Base-by-base conservation (phyloP, 2,329 filamentous ascomycete genomes). In the Aspergillus tamarii region DNA sequence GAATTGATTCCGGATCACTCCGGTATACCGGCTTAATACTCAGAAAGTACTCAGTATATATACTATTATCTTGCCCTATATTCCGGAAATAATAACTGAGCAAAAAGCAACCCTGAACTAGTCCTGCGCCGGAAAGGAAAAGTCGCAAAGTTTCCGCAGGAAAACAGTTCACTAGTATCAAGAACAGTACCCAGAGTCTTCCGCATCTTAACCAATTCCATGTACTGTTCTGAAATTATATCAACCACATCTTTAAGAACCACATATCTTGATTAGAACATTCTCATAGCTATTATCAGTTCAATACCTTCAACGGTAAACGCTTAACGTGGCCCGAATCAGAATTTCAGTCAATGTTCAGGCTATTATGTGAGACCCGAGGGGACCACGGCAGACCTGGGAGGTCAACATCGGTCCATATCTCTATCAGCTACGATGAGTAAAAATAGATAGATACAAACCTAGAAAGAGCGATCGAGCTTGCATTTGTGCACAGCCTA, bases 231-330 rank as follows among this genome's bases (percentile, higher is more conserved):
- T n/a, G 19, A n/a, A 39, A 41, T 4, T 19, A 19, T n/a, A 4
- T 41, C 7, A 4, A n/a, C 1, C 16, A 19, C 14, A 5, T n/a
- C 0, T 3, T 41, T 1, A 4, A 9, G 3, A n/a, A 16, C 16
- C 7, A n/a, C 16, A n/a, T 41, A 19, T 7, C 1, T 41, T 9
- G 16, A 19, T 41, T 9, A n/a, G 3, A 41, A 41, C 10, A 9
- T n/a, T n/a, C 7, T 41, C 39, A n/a, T 9, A n/a, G 39, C 39
- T 8, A 41, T 41, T 41, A n/a, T n/a, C n/a, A 41, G 36, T 19
- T 41, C 16, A 41, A 9, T 41, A 8, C 8, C 16, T 41, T 19
- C 2, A 41, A n/a, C 19, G 39, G 39, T 41, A n/a, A 41, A 41
- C 39, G 16, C 39, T 41, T 19, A 8, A 41, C 0, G 1, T n/a